phyloP scores from a whole-genome alignment of 495 filamentous ascomycete genomes.

The Podospora pseudoanserina region DNA sequence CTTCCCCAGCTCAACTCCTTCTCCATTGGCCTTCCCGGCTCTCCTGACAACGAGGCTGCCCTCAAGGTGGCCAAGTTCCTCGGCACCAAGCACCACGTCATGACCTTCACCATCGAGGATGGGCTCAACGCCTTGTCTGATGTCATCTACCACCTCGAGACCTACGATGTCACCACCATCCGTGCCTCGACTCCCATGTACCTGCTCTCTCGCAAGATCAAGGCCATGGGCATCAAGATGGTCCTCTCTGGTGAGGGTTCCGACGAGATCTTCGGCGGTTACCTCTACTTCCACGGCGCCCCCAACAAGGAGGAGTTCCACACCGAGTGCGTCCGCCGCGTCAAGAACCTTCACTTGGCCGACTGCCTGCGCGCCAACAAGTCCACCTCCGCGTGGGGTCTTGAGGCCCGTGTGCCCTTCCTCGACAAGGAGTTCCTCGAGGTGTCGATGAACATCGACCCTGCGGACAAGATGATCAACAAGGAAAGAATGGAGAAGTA shows the following conservation, averaged over 20 bases:
- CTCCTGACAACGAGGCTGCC: slow-evolving; percentile 87
- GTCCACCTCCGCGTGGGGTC: slow-evolving; percentile 97
- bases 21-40: slow-evolving; percentile 89
- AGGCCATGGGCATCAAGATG: slow-evolving; percentile 99
- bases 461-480: slow-evolving; percentile 90
- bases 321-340: slow-evolving; percentile 82
- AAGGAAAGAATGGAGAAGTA: slow-evolving; percentile 93
- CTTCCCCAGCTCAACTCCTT: slow-evolving; percentile 96
- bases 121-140: slow-evolving; percentile 93
- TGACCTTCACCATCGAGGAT: slow-evolving; percentile 97
- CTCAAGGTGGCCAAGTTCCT: slow-evolving; percentile 89
- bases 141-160: slow-evolving; percentile 96
- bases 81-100: slow-evolving; percentile 93
- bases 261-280: slow-evolving; percentile 97
- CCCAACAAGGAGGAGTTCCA: slow-evolving; percentile 90
- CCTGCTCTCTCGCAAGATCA: slow-evolving; percentile 94
- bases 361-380: slow-evolving; percentile 98
- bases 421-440: slow-evolving; percentile 95
- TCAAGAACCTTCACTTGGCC: slow-evolving; percentile 92
- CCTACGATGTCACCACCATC: slow-evolving; percentile 97
- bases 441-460: slow-evolving; percentile 86
- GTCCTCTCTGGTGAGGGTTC: slow-evolving; percentile 93
- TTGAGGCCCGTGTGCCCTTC: slow-evolving; percentile 97
- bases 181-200: slow-evolving; percentile 99
- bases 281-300: slow-evolving; percentile 96